These are phyloP conservation scores for Mucor piriformis DNA, from an alignment of 371 early-diverging fungal genomes.

Conservation along the genomic window DNA sequence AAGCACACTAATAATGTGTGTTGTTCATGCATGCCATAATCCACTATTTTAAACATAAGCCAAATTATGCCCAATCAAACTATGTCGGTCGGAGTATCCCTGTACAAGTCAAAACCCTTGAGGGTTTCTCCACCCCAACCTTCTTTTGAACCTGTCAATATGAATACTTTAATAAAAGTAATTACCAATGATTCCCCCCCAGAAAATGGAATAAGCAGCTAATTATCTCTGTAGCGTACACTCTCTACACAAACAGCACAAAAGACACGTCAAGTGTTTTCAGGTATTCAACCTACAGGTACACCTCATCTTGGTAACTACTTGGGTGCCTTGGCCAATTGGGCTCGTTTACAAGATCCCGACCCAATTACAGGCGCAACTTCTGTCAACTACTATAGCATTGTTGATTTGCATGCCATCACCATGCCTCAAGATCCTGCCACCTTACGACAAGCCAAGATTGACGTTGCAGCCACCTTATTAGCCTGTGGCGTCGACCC, in stretches of 20 bases:
- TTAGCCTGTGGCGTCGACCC: slow-evolving; percentile 91
- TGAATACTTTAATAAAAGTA: slow-evolving; percentile 19
- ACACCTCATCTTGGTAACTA: slow-evolving; percentile 95
- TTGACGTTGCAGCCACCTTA: slow-evolving; percentile 73
- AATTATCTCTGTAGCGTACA: slow-evolving; percentile 16
- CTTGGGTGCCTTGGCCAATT: slow-evolving; percentile 87
- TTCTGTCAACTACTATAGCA: slow-evolving; percentile 62
- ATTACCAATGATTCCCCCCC: neutral
- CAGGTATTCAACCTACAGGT: slow-evolving; percentile 95
- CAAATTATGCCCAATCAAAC: no score
- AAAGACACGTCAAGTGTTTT: slow-evolving; percentile 54
- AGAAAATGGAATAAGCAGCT: neutral
- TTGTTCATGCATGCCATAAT: no score
- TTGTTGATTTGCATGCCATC: slow-evolving; percentile 93
- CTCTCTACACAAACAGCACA: slow-evolving; percentile 13
- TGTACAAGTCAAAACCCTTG: no score
- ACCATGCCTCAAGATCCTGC: slow-evolving; percentile 82
- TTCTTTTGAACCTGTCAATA: neutral
- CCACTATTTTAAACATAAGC: no score
- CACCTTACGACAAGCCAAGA: slow-evolving; percentile 61
- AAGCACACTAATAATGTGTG: no score
- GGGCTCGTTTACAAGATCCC: slow-evolving; percentile 78
- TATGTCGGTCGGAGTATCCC: no score
- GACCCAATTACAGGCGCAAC: slow-evolving; percentile 33
- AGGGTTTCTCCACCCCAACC: no score